Conservation (phyloP, 2,329 filamentous ascomycete species). For the Aspergillus puulaauensis region DNA sequence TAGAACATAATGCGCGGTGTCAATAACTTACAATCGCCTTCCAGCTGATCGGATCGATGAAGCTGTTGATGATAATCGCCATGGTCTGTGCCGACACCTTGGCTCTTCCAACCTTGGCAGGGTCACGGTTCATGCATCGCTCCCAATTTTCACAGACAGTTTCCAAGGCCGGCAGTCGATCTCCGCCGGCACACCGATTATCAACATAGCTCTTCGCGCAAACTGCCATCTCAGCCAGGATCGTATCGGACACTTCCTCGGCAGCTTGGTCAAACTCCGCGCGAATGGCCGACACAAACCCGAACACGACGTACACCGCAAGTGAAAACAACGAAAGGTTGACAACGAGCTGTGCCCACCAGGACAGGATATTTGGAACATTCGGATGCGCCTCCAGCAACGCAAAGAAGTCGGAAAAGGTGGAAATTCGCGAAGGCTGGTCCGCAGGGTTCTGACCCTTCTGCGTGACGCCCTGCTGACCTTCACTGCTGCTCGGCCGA, state of each 20-base stretch:
- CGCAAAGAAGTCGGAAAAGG: conserved; percentile 55
- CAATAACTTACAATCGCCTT: conserved; percentile 66
- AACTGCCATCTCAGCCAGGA: conserved; percentile 69
- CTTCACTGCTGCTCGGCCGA: conserved; percentile 36
- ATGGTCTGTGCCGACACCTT: conserved; percentile 83
- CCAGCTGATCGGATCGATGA: conserved; percentile 84
- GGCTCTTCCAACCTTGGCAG: conserved; percentile 72
- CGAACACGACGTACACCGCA: conserved; percentile 65
- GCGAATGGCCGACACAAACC: conserved; percentile 67
- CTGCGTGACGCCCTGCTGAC: conserved; percentile 17
- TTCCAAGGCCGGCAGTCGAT: conserved; percentile 71
- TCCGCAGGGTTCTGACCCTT: conserved; percentile 18
- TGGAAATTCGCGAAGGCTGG: conserved; percentile 31
- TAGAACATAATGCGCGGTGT: background rate
- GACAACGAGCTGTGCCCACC: conserved; percentile 62
- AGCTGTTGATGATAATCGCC: conserved; percentile 89
- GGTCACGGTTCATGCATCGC: conserved; percentile 82
- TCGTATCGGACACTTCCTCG: conserved; percentile 64
- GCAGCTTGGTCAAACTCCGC: conserved; percentile 73
- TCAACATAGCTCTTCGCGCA: conserved; percentile 72
- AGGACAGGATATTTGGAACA: conserved; percentile 64
- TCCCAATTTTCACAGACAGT: conserved; percentile 77
- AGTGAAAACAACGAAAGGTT: conserved; percentile 51
- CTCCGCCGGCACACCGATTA: conserved; percentile 70
- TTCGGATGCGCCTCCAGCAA: conserved; percentile 66